Evolutionary conservation across 345 rosid genomes (phyloP).

Genomic region (Melastoma malabathricum): DNA sequence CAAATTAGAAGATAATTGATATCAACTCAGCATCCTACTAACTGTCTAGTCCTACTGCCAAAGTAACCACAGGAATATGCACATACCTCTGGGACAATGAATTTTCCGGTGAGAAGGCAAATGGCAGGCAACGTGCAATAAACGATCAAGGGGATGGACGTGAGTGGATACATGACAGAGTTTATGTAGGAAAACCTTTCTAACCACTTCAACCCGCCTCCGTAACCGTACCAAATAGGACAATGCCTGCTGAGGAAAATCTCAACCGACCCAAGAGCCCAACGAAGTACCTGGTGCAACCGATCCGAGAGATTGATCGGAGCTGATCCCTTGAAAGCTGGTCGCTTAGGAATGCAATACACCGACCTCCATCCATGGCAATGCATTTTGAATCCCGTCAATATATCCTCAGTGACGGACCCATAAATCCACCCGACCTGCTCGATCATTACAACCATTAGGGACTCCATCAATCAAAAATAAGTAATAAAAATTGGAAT

Average conservation of each 20-base stretch:
- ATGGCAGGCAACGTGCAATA: slow-evolving; percentile 90
- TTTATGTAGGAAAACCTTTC: slow-evolving; percentile 89
- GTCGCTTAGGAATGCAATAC: slow-evolving; percentile 75
- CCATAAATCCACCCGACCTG: slow-evolving; percentile 98
- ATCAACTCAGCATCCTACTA: no score
- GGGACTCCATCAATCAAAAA: no score
- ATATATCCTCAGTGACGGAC: slow-evolving; percentile 85
- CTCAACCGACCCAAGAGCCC: slow-evolving; percentile 98
- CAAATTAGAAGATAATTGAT: slow-evolving; percentile 4
- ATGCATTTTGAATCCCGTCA: slow-evolving; percentile 96
- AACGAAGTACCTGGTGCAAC: slow-evolving; percentile 86
- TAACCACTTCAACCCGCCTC: slow-evolving; percentile 91
- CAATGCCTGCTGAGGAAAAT: slow-evolving; percentile 93
- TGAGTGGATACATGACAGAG: slow-evolving; percentile 92
- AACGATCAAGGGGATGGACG: slow-evolving; percentile 73
- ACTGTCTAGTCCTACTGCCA: no score
- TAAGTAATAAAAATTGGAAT: no score
- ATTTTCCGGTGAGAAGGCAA: slow-evolving; percentile 64
- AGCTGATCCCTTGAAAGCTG: slow-evolving; percentile 93
- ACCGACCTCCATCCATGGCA: slow-evolving; percentile 99
- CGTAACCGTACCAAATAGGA: slow-evolving; percentile 96
- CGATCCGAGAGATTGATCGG: slow-evolving; percentile 94
- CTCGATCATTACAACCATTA: no score
- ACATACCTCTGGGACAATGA: slow-evolving; percentile 93
- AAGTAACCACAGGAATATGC: background rate